Base-by-base conservation (phyloP, 768 basidiomycete species). In the Amanita molliuscula region DNA sequence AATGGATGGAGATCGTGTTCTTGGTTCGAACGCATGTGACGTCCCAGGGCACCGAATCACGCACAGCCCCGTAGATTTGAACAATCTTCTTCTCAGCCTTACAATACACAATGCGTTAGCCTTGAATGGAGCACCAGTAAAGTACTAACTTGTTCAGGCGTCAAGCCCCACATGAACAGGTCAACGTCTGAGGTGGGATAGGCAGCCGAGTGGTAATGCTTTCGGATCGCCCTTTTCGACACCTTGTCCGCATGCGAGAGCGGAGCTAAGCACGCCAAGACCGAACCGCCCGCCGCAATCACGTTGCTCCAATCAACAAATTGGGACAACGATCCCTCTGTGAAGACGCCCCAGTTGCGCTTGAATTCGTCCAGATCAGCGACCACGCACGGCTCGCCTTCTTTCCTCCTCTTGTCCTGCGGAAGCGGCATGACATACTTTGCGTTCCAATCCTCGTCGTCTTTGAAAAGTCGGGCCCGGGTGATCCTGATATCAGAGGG, bases 11-110 rank as follows among this genome's bases (percentile, higher is more conserved):
- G 37, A 81, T 67, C 0, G 79, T 78, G 54, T 84, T 78, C 62
- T 78, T 82, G 50, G 79, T 79, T 35, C 80, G 73, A 50, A 83
- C 74, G 45, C 79, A 81, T 25, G 79, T 81, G 13, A 79, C 77
- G 58, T 82, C 81, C 80, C 80, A 82, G 23, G 79, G 79, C 31
- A 82, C 73, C 8, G 79, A 78, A 58, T 82, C 78, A 18, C 79
- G 67, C 20, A 84, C 77, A 4, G 80, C 80, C 55, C 81, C 77
- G 55, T 78, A 82, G 28, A 82, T 81, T 28, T 63, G 52, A 44
- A 70, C 63, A 54, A 80, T 79, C 68, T 81, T 82, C 46, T 62
- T 69, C 56, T 82, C 79, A 0, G 81, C 81, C 74, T 75, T 75
- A 52, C 10, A 15, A 25, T 53, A 50, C 36, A 13, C 33, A n/a